phyloP scores from a whole-genome alignment of 495 filamentous ascomycete genomes.

The Cenococcum geophilum region DNA sequence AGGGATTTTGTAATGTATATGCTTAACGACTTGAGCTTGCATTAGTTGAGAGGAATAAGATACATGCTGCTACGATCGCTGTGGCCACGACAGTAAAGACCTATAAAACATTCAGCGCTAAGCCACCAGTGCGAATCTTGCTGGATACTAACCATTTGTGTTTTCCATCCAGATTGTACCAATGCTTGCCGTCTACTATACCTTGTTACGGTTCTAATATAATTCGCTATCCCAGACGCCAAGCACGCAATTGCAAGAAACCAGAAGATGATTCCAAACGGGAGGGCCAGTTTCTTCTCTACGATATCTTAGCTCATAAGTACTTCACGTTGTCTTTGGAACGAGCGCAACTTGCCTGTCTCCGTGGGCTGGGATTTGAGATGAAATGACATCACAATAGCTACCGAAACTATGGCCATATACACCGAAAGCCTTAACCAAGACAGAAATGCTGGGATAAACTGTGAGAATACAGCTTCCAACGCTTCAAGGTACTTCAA shows the following conservation, averaged over 20 bases:
- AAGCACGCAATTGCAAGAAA: conserved; percentile 68
- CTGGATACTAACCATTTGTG: conserved; percentile 58
- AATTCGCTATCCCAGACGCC: conserved; percentile 72
- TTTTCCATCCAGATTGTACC: conserved; percentile 92
- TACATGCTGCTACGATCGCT: conserved; percentile 73
- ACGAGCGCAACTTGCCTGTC: conserved; percentile 33
- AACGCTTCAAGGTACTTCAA: not conserved
- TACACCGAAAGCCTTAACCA: conserved; percentile 89
- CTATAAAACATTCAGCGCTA: conserved; percentile 29
- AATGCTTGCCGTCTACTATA: conserved; percentile 72
- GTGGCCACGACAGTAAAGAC: conserved; percentile 70
- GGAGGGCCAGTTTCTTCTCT: conserved; percentile 71
- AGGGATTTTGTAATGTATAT: conserved; percentile 2
- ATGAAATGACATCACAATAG: conserved; percentile 90
- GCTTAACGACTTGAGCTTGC: conserved; percentile 22
- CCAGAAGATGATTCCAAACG: conserved; percentile 88
- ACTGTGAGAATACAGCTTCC: not conserved
- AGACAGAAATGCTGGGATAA: conserved; percentile 67
- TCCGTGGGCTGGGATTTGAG: conserved; percentile 63
- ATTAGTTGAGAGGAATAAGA: conserved; percentile 57
- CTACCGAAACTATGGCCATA: conserved; percentile 80
- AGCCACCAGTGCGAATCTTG: not conserved
- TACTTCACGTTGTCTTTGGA: not conserved
- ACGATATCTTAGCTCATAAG: not conserved
- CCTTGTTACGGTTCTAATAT: conserved; percentile 78